Conservation (phyloP, 2,329 filamentous ascomycete genomes). For the Lithohypha guttulata region DNA sequence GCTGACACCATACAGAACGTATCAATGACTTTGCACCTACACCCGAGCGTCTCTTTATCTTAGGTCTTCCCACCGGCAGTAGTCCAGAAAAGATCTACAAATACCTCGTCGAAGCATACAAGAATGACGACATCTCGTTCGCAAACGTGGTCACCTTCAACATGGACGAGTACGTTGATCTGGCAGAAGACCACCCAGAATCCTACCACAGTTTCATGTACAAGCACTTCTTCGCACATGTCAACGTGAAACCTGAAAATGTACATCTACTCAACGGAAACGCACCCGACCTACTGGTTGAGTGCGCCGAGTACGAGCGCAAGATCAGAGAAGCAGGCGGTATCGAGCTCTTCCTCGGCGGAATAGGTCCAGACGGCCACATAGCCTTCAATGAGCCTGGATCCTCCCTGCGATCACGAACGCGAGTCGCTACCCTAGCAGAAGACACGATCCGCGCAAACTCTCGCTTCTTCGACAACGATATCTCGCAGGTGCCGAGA, state of each 20-base stretch:
- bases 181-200: constrained; percentile 71
- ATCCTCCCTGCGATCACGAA: constrained; percentile 64
- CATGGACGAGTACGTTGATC: constrained; percentile 84
- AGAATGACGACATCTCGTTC: constrained; percentile 57
- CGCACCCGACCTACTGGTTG: constrained; percentile 60
- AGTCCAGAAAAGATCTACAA: constrained; percentile 70
- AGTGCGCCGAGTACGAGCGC: constrained; percentile 70
- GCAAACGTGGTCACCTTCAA: constrained; percentile 86
- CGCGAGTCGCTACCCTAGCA: constrained; percentile 74
- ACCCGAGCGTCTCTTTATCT: constrained; percentile 62
- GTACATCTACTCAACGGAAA: constrained; percentile 80
- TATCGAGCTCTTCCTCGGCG: constrained; percentile 76
- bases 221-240: constrained; percentile 78
- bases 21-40: constrained; percentile 69
- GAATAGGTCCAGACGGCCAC: constrained; percentile 76
- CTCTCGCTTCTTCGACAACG: constrained; percentile 70
- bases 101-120: constrained; percentile 50
- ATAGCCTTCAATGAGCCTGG: constrained; percentile 88
- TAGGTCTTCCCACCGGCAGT: constrained; percentile 74
- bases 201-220: constrained; percentile 92
- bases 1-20: constrained; percentile 42
- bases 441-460: constrained; percentile 82
- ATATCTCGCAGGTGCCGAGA: constrained; percentile 61
- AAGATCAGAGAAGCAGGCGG: constrained; percentile 64
- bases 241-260: constrained; percentile 70